Percentiles rank a stretch among this genome's conserved stretches.
phyloP scores from a whole-genome alignment of 2,329 filamentous ascomycete genomes.

The Dendrostoma leiphaemia region DNA sequence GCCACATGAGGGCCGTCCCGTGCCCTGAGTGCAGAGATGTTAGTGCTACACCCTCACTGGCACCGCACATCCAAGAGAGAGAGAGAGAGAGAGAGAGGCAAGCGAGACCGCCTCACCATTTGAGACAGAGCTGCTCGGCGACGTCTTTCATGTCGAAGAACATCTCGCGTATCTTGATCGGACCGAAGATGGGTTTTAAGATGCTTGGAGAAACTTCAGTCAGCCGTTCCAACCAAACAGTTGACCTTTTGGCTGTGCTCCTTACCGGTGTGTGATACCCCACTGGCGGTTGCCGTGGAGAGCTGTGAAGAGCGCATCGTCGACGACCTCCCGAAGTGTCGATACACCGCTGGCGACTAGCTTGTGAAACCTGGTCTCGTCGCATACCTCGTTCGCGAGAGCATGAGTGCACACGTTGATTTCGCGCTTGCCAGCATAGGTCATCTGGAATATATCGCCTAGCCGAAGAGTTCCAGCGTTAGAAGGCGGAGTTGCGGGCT shows the following conservation, averaged over 20 bases:
- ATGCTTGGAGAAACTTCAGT: not conserved
- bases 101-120: slow-evolving; percentile 11
- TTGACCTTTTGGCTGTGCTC: not conserved
- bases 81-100: not conserved
- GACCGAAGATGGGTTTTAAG: slow-evolving; percentile 18
- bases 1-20: not conserved
- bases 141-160: slow-evolving; percentile 20
- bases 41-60: too few species aligned
- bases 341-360: not conserved
- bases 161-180: slow-evolving; percentile 1
- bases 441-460: too few species aligned
- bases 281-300: too few species aligned
- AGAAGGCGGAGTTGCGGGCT: too few species aligned
- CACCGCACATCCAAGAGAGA: too few species aligned
- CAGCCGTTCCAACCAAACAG: too few species aligned
- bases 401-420: too few species aligned
- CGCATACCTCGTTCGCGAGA: slow-evolving; percentile 34
- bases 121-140: slow-evolving; percentile 16
- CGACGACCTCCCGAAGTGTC: not conserved
- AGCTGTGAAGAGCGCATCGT: too few species aligned
- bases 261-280: not conserved
- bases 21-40: too few species aligned
- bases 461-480: too few species aligned
- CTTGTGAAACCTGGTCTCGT: slow-evolving; percentile 22
- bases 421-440: too few species aligned